Base-by-base conservation (phyloP, 306 rosid species). In the Pyrus communis region DNA sequence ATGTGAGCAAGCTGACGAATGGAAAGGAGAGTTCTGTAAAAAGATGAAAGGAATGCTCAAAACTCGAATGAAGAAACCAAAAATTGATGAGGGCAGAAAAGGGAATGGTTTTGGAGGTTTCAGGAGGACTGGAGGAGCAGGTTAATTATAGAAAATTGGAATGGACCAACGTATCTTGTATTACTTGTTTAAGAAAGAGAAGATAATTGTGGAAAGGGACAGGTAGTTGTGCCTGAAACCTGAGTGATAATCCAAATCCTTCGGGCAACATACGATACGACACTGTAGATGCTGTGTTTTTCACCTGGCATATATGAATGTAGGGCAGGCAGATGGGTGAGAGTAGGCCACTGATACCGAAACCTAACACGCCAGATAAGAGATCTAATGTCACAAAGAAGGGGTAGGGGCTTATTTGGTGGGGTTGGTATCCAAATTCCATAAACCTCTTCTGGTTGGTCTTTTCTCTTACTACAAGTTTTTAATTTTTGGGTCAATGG, bases 291-390 rank as follows among this genome's bases (percentile, higher is more conserved):
- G 54, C 54, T 15, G 54, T 5, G 54, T 14, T 49, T 15, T 49
- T 49, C 19, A 49, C 3, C 61, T 57, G 27, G 27, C n/a, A 57
- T n/a, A 35, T 0, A 35, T 0, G 33, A 4, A 17, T 25, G 23
- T 13, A 28, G 45, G 25, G 8, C 51, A 22, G 25, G 8, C 33
- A 22, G 69, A 82, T 84, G 78, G 89, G 85, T 89, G 85, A 82
- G 78, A 71, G 80, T 80, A 80, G 87, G 84, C 65, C 54, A 77
- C 76, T 67, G 71, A 78, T 54, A 67, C n/a, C 49, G 42, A 35
- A 64, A 82, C 82, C 84, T 72, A 77, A 79, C 72, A 64, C 23
- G 77, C 73, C 84, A 69, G 75, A 60, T 31, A 18, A 31, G 42
- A 4, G 38, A 68, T 35, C 35, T 57, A 40, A 9, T 46, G 31